Conservation (phyloP, 441 rosid genomes). For the Biscutella auriculata region DNA sequence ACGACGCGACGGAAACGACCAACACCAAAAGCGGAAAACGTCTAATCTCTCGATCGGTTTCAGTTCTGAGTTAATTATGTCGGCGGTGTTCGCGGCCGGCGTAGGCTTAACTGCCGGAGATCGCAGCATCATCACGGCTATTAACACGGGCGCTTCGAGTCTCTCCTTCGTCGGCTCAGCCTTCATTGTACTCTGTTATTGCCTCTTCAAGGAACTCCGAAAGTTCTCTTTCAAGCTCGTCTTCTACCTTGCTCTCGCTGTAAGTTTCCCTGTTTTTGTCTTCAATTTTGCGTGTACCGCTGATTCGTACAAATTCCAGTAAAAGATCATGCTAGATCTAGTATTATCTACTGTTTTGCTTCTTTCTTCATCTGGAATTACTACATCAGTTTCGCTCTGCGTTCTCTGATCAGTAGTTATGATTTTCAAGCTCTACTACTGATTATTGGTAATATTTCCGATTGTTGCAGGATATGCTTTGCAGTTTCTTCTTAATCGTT, state of each 20-base stretch:
- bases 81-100: slow-evolving; percentile 26
- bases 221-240: slow-evolving; percentile 97
- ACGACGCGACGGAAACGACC: slow-evolving; percentile 19
- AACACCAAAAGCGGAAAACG: slow-evolving; percentile 1
- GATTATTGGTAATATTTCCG: background rate
- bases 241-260: slow-evolving; percentile 85
- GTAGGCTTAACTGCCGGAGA: slow-evolving; percentile 39
- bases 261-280: slow-evolving; percentile 15
- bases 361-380: background rate
- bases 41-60: slow-evolving; percentile 1
- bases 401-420: background rate
- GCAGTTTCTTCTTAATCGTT: slow-evolving; percentile 80
- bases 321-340: slow-evolving; percentile 19
- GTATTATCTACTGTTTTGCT: background rate
- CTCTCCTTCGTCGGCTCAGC: slow-evolving; percentile 76
- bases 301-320: slow-evolving; percentile 1
- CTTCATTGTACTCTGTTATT: slow-evolving; percentile 80
- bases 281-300: background rate
- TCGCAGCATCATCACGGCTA: slow-evolving; percentile 44
- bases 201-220: slow-evolving; percentile 81
- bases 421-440: background rate
- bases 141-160: slow-evolving; percentile 62
- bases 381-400: background rate
- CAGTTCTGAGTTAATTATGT: slow-evolving; percentile 18
- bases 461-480: slow-evolving; percentile 72